These are phyloP conservation scores for Ganoderma sinense DNA, from an alignment of 1,284 basidiomycete genomes.

Conservation along the genomic window DNA sequence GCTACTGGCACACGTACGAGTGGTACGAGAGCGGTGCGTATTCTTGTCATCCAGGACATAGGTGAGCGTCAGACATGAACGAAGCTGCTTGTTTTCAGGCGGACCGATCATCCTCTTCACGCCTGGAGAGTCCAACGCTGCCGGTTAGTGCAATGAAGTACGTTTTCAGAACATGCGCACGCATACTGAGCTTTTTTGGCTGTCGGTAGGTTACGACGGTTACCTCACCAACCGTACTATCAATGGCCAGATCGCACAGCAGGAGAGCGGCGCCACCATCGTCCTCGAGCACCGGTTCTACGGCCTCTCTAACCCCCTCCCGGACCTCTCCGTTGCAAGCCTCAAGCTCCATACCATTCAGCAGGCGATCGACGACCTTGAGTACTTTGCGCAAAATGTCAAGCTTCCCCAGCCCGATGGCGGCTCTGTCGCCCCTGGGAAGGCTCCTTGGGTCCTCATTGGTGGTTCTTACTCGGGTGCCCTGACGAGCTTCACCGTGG, in stretches of 20 bases:
- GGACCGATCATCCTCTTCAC: conserved; percentile 73
- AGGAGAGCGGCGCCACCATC: conserved; percentile 67
- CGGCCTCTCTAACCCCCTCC: conserved; percentile 62
- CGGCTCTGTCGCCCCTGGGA: conserved; percentile 59
- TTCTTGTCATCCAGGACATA: not conserved
- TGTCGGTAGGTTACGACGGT: conserved; percentile 44
- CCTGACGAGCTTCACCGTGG: conserved; percentile 75
- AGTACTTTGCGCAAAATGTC: conserved; percentile 73
- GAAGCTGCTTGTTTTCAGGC: conserved; percentile 40
- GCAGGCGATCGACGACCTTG: conserved; percentile 76
- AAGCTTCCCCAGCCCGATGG: conserved; percentile 73
- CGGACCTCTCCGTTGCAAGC: conserved; percentile 66
- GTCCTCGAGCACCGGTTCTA: conserved; percentile 67
- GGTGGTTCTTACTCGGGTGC: conserved; percentile 81
- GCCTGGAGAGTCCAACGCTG: conserved; percentile 53
- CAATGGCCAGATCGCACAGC: conserved; percentile 72
- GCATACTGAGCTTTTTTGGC: not conserved
- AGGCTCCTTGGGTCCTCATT: conserved; percentile 71
- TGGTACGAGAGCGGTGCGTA: conserved; percentile 61
- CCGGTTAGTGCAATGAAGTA: conserved; percentile 43
- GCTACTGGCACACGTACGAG: conserved; percentile 73
- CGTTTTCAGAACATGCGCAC: not conserved
- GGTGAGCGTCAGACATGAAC: not conserved
- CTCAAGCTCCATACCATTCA: conserved; percentile 69
- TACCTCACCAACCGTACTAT: conserved; percentile 74